phyloP scores from a whole-genome alignment of 2,329 filamentous ascomycete species.

The Trichoderma sp. region DNA sequence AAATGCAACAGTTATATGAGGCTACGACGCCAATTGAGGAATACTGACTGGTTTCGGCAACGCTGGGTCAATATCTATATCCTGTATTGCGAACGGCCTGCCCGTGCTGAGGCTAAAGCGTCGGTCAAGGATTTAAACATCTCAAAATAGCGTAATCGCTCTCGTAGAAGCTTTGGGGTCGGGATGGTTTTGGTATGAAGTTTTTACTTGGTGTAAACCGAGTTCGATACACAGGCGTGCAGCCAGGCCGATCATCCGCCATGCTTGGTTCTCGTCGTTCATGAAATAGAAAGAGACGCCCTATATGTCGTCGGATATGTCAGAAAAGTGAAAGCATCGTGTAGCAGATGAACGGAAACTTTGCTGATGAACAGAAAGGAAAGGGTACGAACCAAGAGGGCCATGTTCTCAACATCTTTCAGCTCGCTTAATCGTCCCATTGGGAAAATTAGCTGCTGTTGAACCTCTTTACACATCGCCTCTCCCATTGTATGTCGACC shows the following conservation, averaged over 20 bases:
- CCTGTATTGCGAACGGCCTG: neutral
- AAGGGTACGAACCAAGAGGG: neutral
- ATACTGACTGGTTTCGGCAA: neutral
- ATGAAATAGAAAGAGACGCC: neutral
- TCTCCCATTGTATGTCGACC: neutral
- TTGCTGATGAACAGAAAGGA: rapidly evolving
- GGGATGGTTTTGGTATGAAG: no score
- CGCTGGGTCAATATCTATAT: neutral
- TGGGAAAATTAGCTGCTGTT: neutral
- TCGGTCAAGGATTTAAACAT: neutral
- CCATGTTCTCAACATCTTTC: neutral
- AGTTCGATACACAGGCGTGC: neutral
- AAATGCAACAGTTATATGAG: no score
- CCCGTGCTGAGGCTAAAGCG: neutral
- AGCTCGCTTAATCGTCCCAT: neutral
- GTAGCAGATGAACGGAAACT: neutral
- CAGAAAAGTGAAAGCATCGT: neutral
- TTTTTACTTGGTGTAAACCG: neutral
- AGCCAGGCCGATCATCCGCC: neutral
- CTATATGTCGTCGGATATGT: neutral
- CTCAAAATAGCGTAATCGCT: neutral
- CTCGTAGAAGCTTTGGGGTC: neutral
- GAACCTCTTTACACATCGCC: neutral
- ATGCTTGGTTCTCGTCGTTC: neutral
- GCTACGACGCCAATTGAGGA: neutral